Conservation (phyloP, 106 monocot genomes). For the Dioscorea alata region DNA sequence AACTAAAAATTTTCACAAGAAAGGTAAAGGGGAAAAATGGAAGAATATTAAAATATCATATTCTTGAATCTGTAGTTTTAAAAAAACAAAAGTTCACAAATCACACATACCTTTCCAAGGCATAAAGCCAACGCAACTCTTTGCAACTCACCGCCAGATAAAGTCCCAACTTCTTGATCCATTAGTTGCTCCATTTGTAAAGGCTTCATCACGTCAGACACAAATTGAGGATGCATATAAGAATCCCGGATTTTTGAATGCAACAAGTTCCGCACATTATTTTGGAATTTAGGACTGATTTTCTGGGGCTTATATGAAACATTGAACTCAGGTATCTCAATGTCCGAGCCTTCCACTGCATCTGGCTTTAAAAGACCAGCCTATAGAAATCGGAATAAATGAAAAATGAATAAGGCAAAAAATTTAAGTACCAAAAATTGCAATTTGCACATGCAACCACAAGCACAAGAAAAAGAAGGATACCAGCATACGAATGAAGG, state of each 20-base stretch:
- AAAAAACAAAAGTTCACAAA: neutral
- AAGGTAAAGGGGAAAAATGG: neutral
- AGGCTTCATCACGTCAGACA: slow-evolving; percentile 98
- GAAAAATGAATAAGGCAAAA: neutral
- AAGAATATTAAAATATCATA: neutral
- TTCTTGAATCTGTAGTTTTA: neutral
- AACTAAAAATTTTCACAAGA: neutral
- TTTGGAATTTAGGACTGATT: slow-evolving; percentile 80
- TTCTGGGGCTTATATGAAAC: slow-evolving; percentile 99
- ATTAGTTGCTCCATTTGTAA: slow-evolving; percentile 95
- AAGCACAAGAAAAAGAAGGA: neutral
- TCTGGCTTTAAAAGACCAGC: slow-evolving; percentile 94
- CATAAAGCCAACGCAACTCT: slow-evolving; percentile 88
- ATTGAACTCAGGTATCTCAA: slow-evolving; percentile 93
- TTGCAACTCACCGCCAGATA: slow-evolving; percentile 98
- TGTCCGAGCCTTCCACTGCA: slow-evolving; percentile 58
- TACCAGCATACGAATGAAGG: slow-evolving; percentile 99
- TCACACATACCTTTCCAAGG: slow-evolving; percentile 80
- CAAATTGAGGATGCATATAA: slow-evolving; percentile 86
- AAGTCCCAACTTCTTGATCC: slow-evolving; percentile 94
- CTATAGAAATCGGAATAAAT: slow-evolving; percentile 25
- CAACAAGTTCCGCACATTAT: slow-evolving; percentile 60
- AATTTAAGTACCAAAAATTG: no score
- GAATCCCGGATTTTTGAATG: slow-evolving; percentile 92
- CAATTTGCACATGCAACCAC: neutral